A percentile compares a stretch with the other conserved stretches of the same genome.
Evolutionary conservation across 2,329 filamentous ascomycete genomes (phyloP).

Genomic region (Coleophoma eucalyptorum): DNA sequence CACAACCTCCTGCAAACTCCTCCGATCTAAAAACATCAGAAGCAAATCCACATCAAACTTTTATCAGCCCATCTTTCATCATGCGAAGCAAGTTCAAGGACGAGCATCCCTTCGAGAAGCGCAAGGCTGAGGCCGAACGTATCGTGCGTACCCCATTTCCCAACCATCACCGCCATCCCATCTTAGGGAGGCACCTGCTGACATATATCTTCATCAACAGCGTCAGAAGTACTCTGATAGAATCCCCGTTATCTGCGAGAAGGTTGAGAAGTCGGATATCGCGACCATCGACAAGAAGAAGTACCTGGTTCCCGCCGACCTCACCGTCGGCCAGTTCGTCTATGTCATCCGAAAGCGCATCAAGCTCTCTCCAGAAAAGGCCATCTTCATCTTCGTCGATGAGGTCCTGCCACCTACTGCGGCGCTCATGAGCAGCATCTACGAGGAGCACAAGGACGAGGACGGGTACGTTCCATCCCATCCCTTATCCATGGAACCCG

Average conservation of each 20-base stretch:
- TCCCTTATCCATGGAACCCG: background rate
- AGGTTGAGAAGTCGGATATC: constrained; percentile 98
- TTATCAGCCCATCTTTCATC: constrained; percentile 39
- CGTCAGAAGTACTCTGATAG: constrained; percentile 98
- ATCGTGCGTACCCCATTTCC: constrained; percentile 21
- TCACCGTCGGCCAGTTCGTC: constrained; percentile 99
- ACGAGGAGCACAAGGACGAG: constrained; percentile 94
- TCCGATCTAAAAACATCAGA: background rate
- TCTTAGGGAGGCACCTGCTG: constrained; percentile 5
- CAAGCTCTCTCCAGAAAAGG: constrained; percentile 99
- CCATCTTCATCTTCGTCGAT: constrained; percentile 99
- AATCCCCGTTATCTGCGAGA: constrained; percentile 99
- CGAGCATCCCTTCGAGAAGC: constrained; percentile 99
- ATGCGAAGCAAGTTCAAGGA: constrained; percentile 99
- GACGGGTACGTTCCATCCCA: constrained; percentile 46
- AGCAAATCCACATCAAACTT: background rate
- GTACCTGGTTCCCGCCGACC: constrained; percentile 94
- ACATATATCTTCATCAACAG: constrained; percentile 12
- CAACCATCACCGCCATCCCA: constrained; percentile 2
- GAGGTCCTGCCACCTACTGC: constrained; percentile 95
- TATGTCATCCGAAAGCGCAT: constrained; percentile 99
- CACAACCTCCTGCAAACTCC: background rate
- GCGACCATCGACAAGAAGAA: constrained; percentile 99
- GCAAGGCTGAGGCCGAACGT: constrained; percentile 98
- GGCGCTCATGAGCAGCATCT: constrained; percentile 98